These are phyloP conservation scores for Amanita pallidorosea DNA, from an alignment of 768 basidiomycete species.

Conservation along the genomic window DNA sequence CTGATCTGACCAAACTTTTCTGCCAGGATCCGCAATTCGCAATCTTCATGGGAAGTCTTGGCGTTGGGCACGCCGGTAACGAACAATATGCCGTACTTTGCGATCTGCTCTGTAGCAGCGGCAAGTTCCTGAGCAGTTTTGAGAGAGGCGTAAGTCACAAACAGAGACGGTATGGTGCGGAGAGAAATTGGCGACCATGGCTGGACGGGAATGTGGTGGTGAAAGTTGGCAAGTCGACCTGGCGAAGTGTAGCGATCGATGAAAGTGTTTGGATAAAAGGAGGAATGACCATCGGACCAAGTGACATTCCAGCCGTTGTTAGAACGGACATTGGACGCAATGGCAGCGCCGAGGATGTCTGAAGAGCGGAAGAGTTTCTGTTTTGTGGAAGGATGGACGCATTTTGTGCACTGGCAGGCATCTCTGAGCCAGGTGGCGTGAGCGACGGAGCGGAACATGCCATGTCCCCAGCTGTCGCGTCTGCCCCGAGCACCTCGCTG, in stretches of 20 bases:
- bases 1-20: constrained; percentile 65
- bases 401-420: constrained; percentile 62
- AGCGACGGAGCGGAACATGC: neutral
- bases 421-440: constrained; percentile 70
- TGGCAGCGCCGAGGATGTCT: constrained; percentile 40
- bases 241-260: constrained; percentile 36
- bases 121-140: constrained; percentile 34
- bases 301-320: constrained; percentile 16
- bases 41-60: constrained; percentile 46
- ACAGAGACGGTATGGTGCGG: constrained; percentile 29
- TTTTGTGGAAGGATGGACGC: constrained; percentile 65
- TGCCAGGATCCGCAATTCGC: constrained; percentile 61
- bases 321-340: constrained; percentile 1
- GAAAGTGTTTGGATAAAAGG: constrained; percentile 39
- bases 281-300: constrained; percentile 55
- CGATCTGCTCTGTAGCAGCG: constrained; percentile 56
- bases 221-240: constrained; percentile 26
- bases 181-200: constrained; percentile 39
- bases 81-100: constrained; percentile 65
- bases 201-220: constrained; percentile 26
- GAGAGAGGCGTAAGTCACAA: constrained; percentile 45
- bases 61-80: constrained; percentile 56
- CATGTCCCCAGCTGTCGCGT: neutral
- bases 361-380: constrained; percentile 72
- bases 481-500: neutral